Conservation (phyloP, 2,329 filamentous ascomycete genomes). For the Verticillium albo-atrum region DNA sequence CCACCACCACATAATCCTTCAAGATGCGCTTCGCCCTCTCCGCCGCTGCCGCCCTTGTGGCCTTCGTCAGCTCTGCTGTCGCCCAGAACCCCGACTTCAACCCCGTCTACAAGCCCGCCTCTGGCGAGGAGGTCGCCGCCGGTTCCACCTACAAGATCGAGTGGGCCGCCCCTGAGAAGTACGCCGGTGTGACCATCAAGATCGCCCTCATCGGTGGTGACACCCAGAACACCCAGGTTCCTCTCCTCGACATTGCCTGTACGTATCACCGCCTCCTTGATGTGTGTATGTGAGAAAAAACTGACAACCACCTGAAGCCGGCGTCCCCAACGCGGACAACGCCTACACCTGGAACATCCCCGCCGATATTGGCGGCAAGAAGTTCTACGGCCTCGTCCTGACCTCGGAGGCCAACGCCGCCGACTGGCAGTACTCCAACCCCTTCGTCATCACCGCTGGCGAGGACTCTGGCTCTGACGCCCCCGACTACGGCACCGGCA, state of each 20-base stretch:
- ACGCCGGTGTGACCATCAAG: slow-evolving; percentile 38
- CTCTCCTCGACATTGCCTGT: slow-evolving; percentile 44
- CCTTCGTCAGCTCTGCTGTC: slow-evolving; percentile 43
- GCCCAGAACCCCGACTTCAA: slow-evolving; percentile 56
- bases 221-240: slow-evolving; percentile 34
- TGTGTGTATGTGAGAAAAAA: background rate
- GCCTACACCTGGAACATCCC: slow-evolving; percentile 47
- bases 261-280: slow-evolving; percentile 24
- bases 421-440: slow-evolving; percentile 57
- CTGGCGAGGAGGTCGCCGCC: slow-evolving; percentile 38
- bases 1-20: slow-evolving; percentile 17
- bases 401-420: slow-evolving; percentile 38
- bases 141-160: slow-evolving; percentile 45
- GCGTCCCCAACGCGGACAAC: slow-evolving; percentile 39
- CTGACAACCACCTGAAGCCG: slow-evolving; percentile 27
- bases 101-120: slow-evolving; percentile 42
- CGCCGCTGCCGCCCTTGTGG: slow-evolving; percentile 44
- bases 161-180: slow-evolving; percentile 39
- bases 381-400: slow-evolving; percentile 56
- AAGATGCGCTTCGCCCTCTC: slow-evolving; percentile 51
- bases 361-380: slow-evolving; percentile 35
- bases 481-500: slow-evolving; percentile 17
- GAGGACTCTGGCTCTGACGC: slow-evolving; percentile 16
- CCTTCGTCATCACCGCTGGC: slow-evolving; percentile 47
- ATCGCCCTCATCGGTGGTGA: slow-evolving; percentile 53